Conservation (phyloP, 2,329 filamentous ascomycete species). For the Pseudopithomyces chartarum region DNA sequence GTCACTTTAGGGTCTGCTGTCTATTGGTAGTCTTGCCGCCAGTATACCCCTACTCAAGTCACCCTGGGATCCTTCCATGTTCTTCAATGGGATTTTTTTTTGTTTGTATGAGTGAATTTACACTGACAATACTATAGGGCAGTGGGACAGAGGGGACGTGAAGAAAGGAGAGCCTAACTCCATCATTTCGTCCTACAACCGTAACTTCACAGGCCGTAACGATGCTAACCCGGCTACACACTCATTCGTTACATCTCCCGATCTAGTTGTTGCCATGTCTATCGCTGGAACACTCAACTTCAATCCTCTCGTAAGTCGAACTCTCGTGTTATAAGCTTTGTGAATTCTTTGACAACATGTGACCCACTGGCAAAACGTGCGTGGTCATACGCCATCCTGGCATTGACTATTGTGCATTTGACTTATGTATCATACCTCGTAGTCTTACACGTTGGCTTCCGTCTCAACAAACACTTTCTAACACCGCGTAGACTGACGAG, state of each 20-base stretch:
- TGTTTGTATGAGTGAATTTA: background rate
- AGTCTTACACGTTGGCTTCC: background rate
- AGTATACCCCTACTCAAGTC: too few relatives aligned
- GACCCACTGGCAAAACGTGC: background rate
- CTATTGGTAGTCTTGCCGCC: too few relatives aligned
- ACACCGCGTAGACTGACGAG: constrained; percentile 65
- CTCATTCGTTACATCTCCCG: constrained; percentile 89
- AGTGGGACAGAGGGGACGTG: constrained; percentile 93
- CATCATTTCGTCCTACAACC: constrained; percentile 99
- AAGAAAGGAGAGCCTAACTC: constrained; percentile 96
- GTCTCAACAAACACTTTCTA: background rate
- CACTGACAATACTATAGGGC: constrained; percentile 45
- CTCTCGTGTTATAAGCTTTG: background rate
- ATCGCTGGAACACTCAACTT: constrained; percentile 86
- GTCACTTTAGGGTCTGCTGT: too few relatives aligned
- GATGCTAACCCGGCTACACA: constrained; percentile 94
- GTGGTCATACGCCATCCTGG: background rate
- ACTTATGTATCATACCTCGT: background rate
- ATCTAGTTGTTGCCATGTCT: constrained; percentile 84
- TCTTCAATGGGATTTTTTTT: background rate
- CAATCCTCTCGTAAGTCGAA: constrained; percentile 70
- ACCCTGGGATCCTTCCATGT: background rate
- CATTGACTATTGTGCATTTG: background rate
- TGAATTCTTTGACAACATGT: background rate
- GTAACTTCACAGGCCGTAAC: constrained; percentile 98